Percentiles rank a stretch among this genome's conserved stretches.
These are phyloP conservation scores for Zalaria obscura DNA, from an alignment of 2,329 filamentous ascomycete genomes.

Conservation along the genomic window DNA sequence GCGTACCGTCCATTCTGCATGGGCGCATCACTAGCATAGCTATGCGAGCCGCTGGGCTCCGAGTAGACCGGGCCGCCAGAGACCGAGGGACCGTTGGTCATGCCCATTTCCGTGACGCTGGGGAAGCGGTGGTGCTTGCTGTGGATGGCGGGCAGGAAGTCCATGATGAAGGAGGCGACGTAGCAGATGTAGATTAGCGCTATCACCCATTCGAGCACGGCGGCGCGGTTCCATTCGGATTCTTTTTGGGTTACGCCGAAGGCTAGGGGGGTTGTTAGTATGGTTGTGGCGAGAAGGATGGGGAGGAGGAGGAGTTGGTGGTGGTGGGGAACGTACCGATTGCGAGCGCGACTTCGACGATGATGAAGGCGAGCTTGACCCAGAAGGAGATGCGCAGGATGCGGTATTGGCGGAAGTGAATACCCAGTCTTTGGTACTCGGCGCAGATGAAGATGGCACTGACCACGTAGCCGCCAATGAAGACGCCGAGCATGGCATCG, in stretches of 20 bases:
- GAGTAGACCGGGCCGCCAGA: slow-evolving; percentile 17
- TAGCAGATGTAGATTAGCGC: slow-evolving; percentile 81
- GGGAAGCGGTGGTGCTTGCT: slow-evolving; percentile 33
- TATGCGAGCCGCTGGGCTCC: slow-evolving; percentile 6
- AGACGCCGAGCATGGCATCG: slow-evolving; percentile 63
- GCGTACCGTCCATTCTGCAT: slow-evolving; percentile 6
- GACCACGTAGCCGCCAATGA: slow-evolving; percentile 74
- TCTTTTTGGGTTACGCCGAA: slow-evolving; percentile 49
- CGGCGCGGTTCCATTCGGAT: slow-evolving; percentile 48
- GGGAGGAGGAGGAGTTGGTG: neutral
- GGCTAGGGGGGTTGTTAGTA: slow-evolving; percentile 18
- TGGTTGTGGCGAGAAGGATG: neutral
- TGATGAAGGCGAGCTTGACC: slow-evolving; percentile 73
- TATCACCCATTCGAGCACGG: slow-evolving; percentile 67
- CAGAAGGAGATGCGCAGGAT: slow-evolving; percentile 70
- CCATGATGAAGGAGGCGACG: slow-evolving; percentile 72
- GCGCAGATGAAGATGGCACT: slow-evolving; percentile 79
- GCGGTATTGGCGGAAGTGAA: slow-evolving; percentile 60
- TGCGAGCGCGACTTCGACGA: slow-evolving; percentile 61
- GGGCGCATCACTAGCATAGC: slow-evolving; percentile 11
- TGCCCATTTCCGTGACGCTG: slow-evolving; percentile 25
- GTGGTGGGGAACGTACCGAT: slow-evolving; percentile 25
- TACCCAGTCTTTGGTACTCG: slow-evolving; percentile 77
- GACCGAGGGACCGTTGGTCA: slow-evolving; percentile 14
- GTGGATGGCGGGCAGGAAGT: slow-evolving; percentile 65